Evolutionary conservation across 345 rosid species (phyloP).

Genomic region (Draba incana): DNA sequence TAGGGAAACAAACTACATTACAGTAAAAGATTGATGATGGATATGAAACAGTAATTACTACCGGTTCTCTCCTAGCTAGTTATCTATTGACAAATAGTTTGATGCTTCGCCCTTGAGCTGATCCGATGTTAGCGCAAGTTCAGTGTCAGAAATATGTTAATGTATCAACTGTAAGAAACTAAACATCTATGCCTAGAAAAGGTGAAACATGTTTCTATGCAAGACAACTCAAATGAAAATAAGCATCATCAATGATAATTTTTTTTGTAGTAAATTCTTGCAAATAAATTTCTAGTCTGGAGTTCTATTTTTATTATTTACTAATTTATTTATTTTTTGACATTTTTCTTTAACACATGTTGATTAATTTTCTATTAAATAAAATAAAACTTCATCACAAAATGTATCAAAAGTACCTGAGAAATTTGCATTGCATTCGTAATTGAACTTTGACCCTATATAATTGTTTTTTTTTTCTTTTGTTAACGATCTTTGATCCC

Average conservation of each 20-base stretch:
- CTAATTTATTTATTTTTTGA: neutral
- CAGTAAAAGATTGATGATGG: too few species aligned
- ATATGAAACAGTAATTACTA: too few species aligned
- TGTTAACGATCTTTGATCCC: slow-evolving; percentile 3
- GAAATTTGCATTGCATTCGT: neutral
- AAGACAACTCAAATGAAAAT: neutral
- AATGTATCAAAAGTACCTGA: neutral
- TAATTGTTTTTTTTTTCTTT: neutral
- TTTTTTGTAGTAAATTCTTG: neutral
- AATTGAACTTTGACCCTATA: slow-evolving; percentile 13
- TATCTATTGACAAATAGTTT: too few species aligned
- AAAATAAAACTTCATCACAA: neutral
- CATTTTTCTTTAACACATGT: neutral
- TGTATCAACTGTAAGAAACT: neutral
- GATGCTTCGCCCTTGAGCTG: neutral
- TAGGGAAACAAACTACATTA: too few species aligned
- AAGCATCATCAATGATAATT: too few species aligned
- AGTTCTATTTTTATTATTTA: neutral
- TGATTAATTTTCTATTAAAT: neutral
- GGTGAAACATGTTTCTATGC: neutral
- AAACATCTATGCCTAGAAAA: neutral
- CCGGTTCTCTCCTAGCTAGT: too few species aligned
- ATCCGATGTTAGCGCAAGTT: neutral
- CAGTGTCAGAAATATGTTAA: neutral
- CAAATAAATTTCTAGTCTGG: neutral